Evolutionary conservation across 2,329 filamentous ascomycete species (phyloP).

Genomic region (Chaetomium globosum): DNA sequence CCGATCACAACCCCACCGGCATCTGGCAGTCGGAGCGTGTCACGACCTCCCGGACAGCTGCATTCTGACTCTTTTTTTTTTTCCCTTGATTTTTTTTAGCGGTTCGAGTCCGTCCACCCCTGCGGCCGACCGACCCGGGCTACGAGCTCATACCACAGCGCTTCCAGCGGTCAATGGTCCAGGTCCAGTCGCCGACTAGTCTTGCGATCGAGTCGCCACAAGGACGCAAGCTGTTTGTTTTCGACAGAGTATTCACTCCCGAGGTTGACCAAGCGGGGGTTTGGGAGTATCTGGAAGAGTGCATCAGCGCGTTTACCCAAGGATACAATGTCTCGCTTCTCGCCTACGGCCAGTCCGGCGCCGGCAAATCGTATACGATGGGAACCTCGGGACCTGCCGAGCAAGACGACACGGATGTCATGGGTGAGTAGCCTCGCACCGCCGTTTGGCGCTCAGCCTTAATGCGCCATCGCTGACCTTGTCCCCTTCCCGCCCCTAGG

Average conservation of each 20-base stretch:
- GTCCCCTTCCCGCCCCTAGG: conserved; percentile 54
- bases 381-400: conserved; percentile 86
- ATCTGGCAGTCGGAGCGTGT: conserved; percentile 13
- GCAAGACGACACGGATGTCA: conserved; percentile 68
- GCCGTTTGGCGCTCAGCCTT: background rate
- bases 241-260: conserved; percentile 89
- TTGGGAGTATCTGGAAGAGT: conserved; percentile 92
- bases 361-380: conserved; percentile 99
- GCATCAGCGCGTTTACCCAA: conserved; percentile 84
- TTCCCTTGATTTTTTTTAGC: conserved; percentile 55
- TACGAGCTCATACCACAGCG: conserved; percentile 94
- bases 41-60: conserved; percentile 25
- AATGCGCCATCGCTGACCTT: background rate
- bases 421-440: conserved; percentile 64
- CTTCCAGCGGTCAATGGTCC: conserved; percentile 90
- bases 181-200: conserved; percentile 82
- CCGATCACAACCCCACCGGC: background rate
- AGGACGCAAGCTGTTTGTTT: conserved; percentile 92
- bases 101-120: conserved; percentile 86
- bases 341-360: conserved; percentile 95
- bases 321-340: conserved; percentile 98
- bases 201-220: conserved; percentile 88
- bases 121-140: conserved; percentile 81
- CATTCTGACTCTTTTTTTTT: conserved; percentile 21
- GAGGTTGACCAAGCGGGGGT: conserved; percentile 83